Evolutionary conservation across 257 asterid species (phyloP), one percentile per base, ranked within the genome.

Genomic region (Plectranthus barbatus): DNA sequence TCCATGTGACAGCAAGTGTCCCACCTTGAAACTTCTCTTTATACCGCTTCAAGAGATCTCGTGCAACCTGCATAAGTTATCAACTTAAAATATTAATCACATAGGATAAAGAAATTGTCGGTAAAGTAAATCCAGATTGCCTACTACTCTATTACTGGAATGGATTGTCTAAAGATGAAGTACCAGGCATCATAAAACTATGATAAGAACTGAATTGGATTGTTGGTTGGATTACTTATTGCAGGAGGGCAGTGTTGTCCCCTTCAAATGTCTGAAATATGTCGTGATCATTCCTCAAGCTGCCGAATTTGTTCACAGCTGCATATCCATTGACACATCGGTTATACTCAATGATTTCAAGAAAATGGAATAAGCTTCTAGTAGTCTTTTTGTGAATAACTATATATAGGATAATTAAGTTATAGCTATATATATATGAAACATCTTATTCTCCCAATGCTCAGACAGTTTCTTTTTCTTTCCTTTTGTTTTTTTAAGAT

Each of bases 291-390:
- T 92, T 92, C 86, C 99, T 85, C 81, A 92, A 85, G 73, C 83
- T 83, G 18, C 97, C 99, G 69, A 92, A 92, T 68, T 96, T 71
- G 61, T 92, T 92, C 36, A 92, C 95, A 61, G 99, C 97, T 15
- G 99, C 99, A 77, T 92, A 92, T 62, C 99, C 99, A 74, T n/a
- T 92, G 99, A 41, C 99, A 97, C 99, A 77, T 96, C 86, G 60
- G 99, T 79, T 78, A 73, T 77, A 74, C 96, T 93, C 79, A 93
- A 69, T 14, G 99, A 84, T 67, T 82, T 87, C n/a, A n/a, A n/a
- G n/a, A n/a, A n/a, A n/a, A n/a, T n/a, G n/a, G n/a, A n/a, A n/a
- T n/a, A n/a, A n/a, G n/a, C n/a, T n/a, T n/a, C n/a, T n/a, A n/a
- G n/a, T n/a, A n/a, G n/a, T n/a, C n/a, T n/a, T n/a, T n/a, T n/a